Evolutionary conservation across 805 yeast species (phyloP), one percentile per base, ranked within the genome.

Genomic region (Myxozyma kluyveri): DNA sequence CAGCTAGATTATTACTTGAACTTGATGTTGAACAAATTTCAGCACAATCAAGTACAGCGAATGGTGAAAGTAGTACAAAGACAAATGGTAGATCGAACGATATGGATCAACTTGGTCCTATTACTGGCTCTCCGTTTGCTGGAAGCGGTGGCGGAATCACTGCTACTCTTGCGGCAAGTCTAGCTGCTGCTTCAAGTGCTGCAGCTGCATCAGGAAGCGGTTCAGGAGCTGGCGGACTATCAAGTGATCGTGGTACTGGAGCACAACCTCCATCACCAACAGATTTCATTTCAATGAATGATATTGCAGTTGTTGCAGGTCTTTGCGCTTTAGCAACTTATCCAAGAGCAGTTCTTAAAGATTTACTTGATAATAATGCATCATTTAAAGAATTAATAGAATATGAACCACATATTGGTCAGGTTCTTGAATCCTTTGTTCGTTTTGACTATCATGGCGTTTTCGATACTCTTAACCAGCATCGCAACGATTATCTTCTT

Each of bases 351-450:
- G 47, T 37, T 31, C 29, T 56, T 27, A 45, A 49, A 23, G 40
- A 27, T 18, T n/a, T 49, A 21, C 19, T 48, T 21, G 58, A 54
- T 33, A 47, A 45, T 36, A 49, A 45, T 24, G 40, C 59, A n/a
- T 35, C 24, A 22, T 40, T 54, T 29, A 54, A 54, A 24, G 55
- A 49, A 14, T 31, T 54, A 7, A 39, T 56, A 21, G 59, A 56
- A 36, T 39, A 42, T 1, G 55, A 54, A 32, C 24, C 53, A 10
- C 60, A 56, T 26, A 42, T 54, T 27, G 46, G 50, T 17, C 43
- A 47, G n/a, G 36, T 54, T n/a, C 35, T 54, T 26, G 60, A 56
- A 6, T 45, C 60, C 14, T 56, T 56, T 48, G 26, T 54, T 14
- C 18, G 40, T 35, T 54, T 49, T 23, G 49, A 54, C 26, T 56